phyloP scores from a whole-genome alignment of 2,329 filamentous ascomycete genomes.

The Sporothrix variecibatus region DNA sequence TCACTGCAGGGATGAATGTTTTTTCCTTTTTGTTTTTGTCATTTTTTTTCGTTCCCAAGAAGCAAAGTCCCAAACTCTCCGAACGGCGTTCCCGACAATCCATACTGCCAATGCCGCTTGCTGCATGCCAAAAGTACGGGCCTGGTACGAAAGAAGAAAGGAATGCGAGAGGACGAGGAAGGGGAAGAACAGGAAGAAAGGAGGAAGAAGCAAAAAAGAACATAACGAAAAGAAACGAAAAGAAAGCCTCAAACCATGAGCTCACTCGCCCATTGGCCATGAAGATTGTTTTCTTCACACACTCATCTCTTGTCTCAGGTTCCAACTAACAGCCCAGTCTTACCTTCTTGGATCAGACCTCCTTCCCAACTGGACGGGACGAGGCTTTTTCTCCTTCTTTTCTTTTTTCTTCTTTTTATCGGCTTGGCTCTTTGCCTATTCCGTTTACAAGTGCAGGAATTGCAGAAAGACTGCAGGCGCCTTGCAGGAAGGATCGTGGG shows the following conservation, averaged over 20 bases:
- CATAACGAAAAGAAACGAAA: not conserved
- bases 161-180: not conserved
- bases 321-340: not conserved
- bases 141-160: not conserved
- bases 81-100: not conserved
- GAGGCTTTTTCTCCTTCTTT: not conserved
- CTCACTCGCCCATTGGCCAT: not conserved
- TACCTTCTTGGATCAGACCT: not conserved
- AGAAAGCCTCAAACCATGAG: not conserved
- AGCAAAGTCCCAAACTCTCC: not conserved
- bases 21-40: not conserved
- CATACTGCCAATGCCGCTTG: not conserved
- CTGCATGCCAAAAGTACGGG: not conserved
- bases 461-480: not conserved
- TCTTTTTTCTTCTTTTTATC: not conserved
- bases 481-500: not conserved
- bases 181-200: not conserved
- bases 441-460: not conserved
- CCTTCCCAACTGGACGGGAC: conserved; percentile 3
- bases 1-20: not conserved
- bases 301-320: not conserved
- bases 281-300: not conserved
- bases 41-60: not conserved
- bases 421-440: not conserved
- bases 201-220: not conserved